Base-by-base conservation (phyloP, 768 basidiomycete species). In the Chiua virens region DNA sequence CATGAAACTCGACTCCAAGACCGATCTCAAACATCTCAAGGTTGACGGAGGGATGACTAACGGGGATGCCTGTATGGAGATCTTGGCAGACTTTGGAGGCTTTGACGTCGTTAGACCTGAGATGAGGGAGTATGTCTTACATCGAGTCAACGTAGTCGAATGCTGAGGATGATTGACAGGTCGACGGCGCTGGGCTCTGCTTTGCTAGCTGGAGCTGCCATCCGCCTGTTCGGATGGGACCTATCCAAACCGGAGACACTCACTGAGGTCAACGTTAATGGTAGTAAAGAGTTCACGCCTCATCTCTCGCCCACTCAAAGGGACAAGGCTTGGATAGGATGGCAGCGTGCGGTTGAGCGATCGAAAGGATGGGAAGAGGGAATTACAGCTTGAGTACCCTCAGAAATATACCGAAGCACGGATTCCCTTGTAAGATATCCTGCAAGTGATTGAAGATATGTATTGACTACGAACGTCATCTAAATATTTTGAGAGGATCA, bases 21-120 rank as follows among this genome's bases (percentile, higher is more conserved):
- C 77, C 5, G 84, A 89, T 42, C 78, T 97, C 47, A 85, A 87
- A 63, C 80, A 88, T 59, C 83, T 99, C 56, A 95, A 88, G 68
- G 96, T 99, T 32, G 97, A 98, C 68, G 97, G 97, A n/a, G 93
- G 94, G 15, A 95, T 97, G 89, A 97, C 94, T 11, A 96, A 95
- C 57, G 90, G 91, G 30, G 92, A 96, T 63, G 69, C 89, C 25
- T 89, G 86, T 50, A 92, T 96, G 93, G 76, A 80, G 60, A 74
- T 95, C 42, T 78, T 95, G 53, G 91, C 91, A 4, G 88, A 97
- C 66, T 75, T 96, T 38, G 92, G 94, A 27, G 96, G 95, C 14
- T 95, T 97, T 71, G 84, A 82, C 25, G 91, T 99, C 55, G 75
- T 95, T 52, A 79, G 97, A 48, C 97, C 96, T 11, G 86, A 92